These are phyloP conservation scores for Ormosia emarginata DNA, from an alignment of 306 rosid genomes.

Conservation along the genomic window DNA sequence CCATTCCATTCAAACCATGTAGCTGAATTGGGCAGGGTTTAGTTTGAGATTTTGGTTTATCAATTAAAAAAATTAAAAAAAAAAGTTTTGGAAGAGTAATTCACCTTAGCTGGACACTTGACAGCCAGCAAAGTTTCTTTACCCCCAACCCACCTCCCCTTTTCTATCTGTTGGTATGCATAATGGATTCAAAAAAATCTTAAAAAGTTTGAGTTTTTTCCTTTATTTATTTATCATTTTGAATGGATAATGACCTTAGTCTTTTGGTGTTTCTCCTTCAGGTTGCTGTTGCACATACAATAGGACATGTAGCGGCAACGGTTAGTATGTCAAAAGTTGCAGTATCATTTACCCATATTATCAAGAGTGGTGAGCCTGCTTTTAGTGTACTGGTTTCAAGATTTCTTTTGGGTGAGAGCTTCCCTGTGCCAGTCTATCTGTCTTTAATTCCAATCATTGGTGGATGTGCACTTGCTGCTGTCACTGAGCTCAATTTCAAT, in stretches of 20 bases:
- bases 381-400: constrained; percentile 92
- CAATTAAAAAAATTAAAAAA: neutral
- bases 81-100: neutral
- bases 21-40: constrained; percentile 17
- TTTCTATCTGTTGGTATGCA: neutral
- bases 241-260: constrained; percentile 9
- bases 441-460: constrained; percentile 96
- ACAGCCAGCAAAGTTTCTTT: neutral
- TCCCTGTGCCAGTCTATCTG: constrained; percentile 75
- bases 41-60: neutral
- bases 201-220: neutral
- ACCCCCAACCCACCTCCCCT: neutral
- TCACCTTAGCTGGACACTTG: neutral
- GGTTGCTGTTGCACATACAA: constrained; percentile 98
- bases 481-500: constrained; percentile 97
- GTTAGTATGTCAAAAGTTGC: constrained; percentile 99
- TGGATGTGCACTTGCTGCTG: constrained; percentile 95
- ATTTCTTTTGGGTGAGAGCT: constrained; percentile 82
- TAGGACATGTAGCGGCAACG: constrained; percentile 97
- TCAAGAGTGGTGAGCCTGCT: constrained; percentile 99
- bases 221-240: neutral
- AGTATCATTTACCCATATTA: constrained; percentile 95
- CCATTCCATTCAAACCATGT: neutral
- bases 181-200: neutral
- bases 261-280: constrained; percentile 23